Base-by-base conservation (phyloP, 495 filamentous ascomycete species). In the Aspergillus taichungensis region DNA sequence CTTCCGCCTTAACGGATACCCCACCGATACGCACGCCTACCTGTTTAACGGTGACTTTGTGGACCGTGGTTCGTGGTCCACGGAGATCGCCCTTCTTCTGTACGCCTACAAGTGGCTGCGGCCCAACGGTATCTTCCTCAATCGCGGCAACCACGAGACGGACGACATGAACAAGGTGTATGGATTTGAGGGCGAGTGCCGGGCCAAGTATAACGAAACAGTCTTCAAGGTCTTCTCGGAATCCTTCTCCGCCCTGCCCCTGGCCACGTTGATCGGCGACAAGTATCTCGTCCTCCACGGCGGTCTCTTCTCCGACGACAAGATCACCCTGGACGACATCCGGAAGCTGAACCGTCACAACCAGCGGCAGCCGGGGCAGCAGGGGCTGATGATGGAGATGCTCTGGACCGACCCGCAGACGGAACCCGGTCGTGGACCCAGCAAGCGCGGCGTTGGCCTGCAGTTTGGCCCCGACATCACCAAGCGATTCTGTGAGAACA, bases 311-410 rank as follows among this genome's bases (percentile, higher is more conserved):
- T 96, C 90, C 8, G 89, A 99, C 63, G 92, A 99, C 65, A 94
- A 92, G 45, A 81, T 85, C 34, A 84, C 85, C 2, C 69, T 99
- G 29, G 86, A 97, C 54, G 94, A 98, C 55, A 87, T 99, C 55
- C 76, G 94, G 40, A 94, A 91, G 66, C 73, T 97, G 33, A 79
- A 97, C 62, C 78, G 92, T 52, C 90, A 96, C 66, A 80, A 77
- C 62, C 94, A 97, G 69, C 77, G 87, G 27, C 92, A 99, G 58
- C 92, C 92, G n/a, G 94, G 94, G 14, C 92, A 97, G 61, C 64
- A 82, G 36, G 92, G 92, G 29, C 69, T 99, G 54, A 99, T 99
- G 92, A 97, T 99, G 92, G 92, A 99, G 64, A 99, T 99, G 94
- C 79, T 99, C 13, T 99, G 92, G 92, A 97, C 92, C 0, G 92